phyloP scores from a whole-genome alignment of 1,284 basidiomycete species.

The Ustilago hordei region DNA sequence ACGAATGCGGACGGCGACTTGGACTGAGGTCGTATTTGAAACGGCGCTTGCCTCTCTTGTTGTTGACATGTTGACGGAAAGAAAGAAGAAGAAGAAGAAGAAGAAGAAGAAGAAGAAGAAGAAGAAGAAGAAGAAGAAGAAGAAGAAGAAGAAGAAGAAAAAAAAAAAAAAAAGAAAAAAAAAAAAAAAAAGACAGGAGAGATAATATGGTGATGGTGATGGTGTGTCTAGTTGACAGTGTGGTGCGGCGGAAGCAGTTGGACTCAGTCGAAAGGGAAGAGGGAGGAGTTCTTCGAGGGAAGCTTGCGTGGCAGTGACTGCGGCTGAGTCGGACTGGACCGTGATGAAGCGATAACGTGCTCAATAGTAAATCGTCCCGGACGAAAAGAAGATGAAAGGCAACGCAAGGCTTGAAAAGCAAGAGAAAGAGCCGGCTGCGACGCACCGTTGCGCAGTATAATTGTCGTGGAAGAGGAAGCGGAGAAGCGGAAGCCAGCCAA shows the following conservation, averaged over 20 bases:
- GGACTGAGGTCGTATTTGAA: conserved; percentile 37
- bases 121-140: no score
- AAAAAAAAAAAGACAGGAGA: no score
- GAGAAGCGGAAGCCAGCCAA: neutral
- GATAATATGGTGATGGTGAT: no score
- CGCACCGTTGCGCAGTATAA: neutral
- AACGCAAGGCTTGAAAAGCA: neutral
- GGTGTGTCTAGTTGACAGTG: no score
- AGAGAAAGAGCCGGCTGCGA: neutral
- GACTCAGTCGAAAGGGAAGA: no score
- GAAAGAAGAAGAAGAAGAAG: no score
- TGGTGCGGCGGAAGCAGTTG: no score
- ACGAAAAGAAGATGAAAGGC: neutral
- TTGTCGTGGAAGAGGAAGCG: neutral
- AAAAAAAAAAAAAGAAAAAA: no score
- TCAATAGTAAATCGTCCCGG: neutral
- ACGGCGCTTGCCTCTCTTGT: conserved; percentile 35
- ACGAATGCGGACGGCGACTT: conserved; percentile 84
- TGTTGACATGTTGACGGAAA: conserved; percentile 22
- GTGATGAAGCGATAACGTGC: neutral
- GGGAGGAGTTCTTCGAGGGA: no score
- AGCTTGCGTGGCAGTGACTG: neutral
- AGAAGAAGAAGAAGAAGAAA: no score
- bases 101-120: no score
- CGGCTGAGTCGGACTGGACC: neutral